Evolutionary conservation across 345 rosid genomes (phyloP).

Genomic region (Gossypium rotundifolium): DNA sequence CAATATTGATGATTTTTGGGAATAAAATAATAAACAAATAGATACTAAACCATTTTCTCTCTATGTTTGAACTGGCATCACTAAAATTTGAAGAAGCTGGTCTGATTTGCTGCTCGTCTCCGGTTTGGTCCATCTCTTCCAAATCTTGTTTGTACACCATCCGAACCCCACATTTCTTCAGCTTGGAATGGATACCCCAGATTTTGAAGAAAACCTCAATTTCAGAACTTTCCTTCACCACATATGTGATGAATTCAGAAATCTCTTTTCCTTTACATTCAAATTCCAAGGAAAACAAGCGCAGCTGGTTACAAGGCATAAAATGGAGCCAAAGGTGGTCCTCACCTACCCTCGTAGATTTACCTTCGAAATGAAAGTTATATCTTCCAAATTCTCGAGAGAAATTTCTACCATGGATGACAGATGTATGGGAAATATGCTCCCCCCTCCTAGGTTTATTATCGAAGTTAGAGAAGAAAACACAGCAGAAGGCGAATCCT

Average conservation of each 20-base stretch:
- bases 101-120: not conserved
- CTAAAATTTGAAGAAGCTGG: not conserved
- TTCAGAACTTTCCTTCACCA: not conserved
- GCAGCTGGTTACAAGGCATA: not conserved
- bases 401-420: not conserved
- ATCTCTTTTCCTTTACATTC: not conserved
- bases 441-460: not conserved
- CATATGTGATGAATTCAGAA: not conserved
- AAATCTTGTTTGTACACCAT: not conserved
- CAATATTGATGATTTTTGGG: not conserved
- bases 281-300: not conserved
- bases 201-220: not conserved
- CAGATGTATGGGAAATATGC: accelerated
- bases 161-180: not conserved
- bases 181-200: not conserved
- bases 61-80: not conserved
- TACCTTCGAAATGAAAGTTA: not conserved
- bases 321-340: not conserved
- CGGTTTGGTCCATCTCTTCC: not conserved
- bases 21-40: not conserved
- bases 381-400: accelerated
- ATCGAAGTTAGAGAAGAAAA: not conserved
- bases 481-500: not conserved
- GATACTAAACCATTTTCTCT: not conserved
- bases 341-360: not conserved